Evolutionary conservation across 768 basidiomycete genomes (phyloP), one percentile per base, ranked within the genome.

Genomic region (Pleurotus cornucopiae): DNA sequence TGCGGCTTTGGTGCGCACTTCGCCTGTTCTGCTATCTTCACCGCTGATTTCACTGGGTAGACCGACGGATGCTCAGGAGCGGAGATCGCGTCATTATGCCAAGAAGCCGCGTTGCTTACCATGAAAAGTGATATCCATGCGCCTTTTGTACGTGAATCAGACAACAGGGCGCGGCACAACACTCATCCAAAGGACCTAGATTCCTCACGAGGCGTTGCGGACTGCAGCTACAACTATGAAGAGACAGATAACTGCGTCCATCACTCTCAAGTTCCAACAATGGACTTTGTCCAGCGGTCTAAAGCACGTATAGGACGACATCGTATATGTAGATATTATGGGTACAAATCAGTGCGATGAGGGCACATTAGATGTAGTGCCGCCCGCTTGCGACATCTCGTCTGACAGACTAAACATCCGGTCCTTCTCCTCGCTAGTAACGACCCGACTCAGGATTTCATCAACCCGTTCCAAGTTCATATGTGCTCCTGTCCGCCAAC

Each of bases 41-140:
- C 34, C 9, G 6, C 12, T 59, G 11, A 14, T 11, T 49, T 40
- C 54, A 6, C 47, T 12, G 30, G 26, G 14, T 49, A 98, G 97
- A 90, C 94, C 1, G 85, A 89, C 7, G 97, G 96, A 1, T 99
- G 94, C 67, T 98, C 95, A 16, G 97, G 97, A 4, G 97, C 97
- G 4, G 97, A 99, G 69, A 85, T 98, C 34, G 79, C 84, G 5
- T 86, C 89, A 6, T 79, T 98, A 44, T 98, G 95, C 67, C 97
- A 98, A 71, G 96, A 99, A 69, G 97, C 97, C 3, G 97, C 96
- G 0, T 69, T 98, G 59, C 67, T 88, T 54, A 91, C 94, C 0
- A 98, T 99, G 97, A 86, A 90, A 61, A 78, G 82, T 53, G 81
- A 98, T 68, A 85, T 98, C 37, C 69, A 90, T 57, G 85, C 92